Percentiles rank a stretch among this genome's conserved stretches.
These are phyloP conservation scores for Panaeolus cyanescens DNA, from an alignment of 768 basidiomycete species.

Conservation along the genomic window DNA sequence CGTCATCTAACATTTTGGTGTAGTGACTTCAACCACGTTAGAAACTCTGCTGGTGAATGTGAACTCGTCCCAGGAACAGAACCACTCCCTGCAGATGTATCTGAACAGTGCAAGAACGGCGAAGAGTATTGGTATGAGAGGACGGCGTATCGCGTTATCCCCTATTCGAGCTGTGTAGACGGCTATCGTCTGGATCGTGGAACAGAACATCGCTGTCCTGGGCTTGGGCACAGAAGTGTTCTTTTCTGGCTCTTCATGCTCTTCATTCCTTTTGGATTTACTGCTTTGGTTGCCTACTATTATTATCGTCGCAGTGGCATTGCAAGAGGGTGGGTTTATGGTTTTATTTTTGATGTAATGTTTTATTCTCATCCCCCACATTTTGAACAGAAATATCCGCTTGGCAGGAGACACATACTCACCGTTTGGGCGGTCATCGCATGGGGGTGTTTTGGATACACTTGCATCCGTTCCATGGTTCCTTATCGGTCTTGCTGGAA, in stretches of 20 bases:
- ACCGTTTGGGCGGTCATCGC: conserved; percentile 35
- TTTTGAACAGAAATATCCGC: conserved; percentile 68
- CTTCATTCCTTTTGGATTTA: conserved; percentile 75
- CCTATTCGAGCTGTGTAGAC: conserved; percentile 84
- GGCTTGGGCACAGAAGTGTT: conserved; percentile 67
- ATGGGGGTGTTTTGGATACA: conserved; percentile 56
- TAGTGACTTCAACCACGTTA: conserved; percentile 92
- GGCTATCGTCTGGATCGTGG: conserved; percentile 83
- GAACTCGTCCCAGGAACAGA: conserved; percentile 72
- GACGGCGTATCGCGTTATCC: conserved; percentile 88
- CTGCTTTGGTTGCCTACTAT: conserved; percentile 76
- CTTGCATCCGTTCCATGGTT: conserved; percentile 91
- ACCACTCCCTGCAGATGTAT: conserved; percentile 55
- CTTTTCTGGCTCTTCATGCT: conserved; percentile 87
- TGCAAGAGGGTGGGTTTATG: conserved; percentile 67
- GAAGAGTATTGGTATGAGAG: conserved; percentile 93
- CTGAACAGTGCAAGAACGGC: conserved; percentile 54
- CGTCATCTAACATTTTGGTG: not conserved
- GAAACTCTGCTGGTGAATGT: conserved; percentile 70
- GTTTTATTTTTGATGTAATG: conserved; percentile 4
- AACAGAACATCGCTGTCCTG: conserved; percentile 74
- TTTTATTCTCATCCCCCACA: conserved; percentile 10
- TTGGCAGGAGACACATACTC: conserved; percentile 60
- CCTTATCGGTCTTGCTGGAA: conserved; percentile 74
- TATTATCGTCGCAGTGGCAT: conserved; percentile 78